Evolutionary conservation across 2,329 filamentous ascomycete species (phyloP), one percentile per base, ranked within the genome.

Genomic region (Fusarium denticulatum): DNA sequence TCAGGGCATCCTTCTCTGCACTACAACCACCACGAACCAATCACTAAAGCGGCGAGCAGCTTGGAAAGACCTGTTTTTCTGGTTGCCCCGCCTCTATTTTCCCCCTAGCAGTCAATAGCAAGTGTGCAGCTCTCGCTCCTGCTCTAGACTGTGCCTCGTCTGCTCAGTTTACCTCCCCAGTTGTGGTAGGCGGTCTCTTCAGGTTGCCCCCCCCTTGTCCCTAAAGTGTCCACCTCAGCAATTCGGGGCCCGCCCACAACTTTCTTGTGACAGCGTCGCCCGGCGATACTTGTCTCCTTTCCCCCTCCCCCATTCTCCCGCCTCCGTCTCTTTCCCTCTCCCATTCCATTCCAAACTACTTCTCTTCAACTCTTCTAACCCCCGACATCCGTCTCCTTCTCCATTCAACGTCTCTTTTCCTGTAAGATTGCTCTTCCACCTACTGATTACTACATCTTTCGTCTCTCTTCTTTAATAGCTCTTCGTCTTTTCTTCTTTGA

Each of bases 201-300:
- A 46, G 43, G 43, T 46, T 14, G 46, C 20, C 46, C 66, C 71
- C 63, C 73, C 68, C 69, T 67, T 68, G 67, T 64, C 69, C 71
- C 50, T 69, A 66, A 67, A 75, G 74, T 78, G 76, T 77, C 77
- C 76, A 79, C 76, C 77, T 79, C 77, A 78, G 77, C 72, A 78
- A 72, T 74, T 78, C 76, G 79, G 76, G 78, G 78, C 78, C 78
- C 77, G 79, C 81, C 80, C 80, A 81, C 79, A 80, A 79, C 79
- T 81, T 79, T 79, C 78, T 76, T 78, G 76, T 78, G 77, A 79
- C 78, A 76, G 77, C 75, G 76, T 77, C 76, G 75, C 83, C 78
- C 76, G 76, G 78, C 73, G 77, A 79, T 77, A 79, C 78, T 79
- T 80, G 74, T 78, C 78, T 79, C 79, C 79, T 80, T 78, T 79